Conservation (phyloP, 257 asterid genomes). For the Solanum chaucha region DNA sequence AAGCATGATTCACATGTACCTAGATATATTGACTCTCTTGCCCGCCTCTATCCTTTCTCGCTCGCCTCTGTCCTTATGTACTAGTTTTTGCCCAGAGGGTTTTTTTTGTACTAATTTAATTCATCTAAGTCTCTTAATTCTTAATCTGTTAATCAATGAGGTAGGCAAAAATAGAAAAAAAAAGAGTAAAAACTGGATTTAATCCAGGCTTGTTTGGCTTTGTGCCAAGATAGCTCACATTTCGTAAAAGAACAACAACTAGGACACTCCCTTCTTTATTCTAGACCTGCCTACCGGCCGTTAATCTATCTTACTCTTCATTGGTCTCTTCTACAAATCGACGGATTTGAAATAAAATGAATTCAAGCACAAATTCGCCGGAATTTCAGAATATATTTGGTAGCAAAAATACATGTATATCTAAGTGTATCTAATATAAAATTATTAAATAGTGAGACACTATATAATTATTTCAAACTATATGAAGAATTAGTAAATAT, state of each 20-base stretch:
- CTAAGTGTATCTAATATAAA: too few relatives aligned
- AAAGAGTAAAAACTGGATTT: too few relatives aligned
- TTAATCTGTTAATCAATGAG: too few relatives aligned
- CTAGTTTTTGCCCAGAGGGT: too few relatives aligned
- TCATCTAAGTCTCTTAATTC: neutral
- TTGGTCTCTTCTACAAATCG: neutral
- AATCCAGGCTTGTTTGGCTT: neutral
- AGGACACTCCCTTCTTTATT: too few relatives aligned
- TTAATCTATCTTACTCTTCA: neutral
- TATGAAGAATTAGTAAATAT: neutral
- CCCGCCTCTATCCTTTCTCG: neutral
- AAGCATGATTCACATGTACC: too few relatives aligned
- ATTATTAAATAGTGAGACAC: neutral
- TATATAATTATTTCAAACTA: too few relatives aligned
- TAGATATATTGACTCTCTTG: neutral
- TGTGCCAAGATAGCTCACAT: too few relatives aligned
- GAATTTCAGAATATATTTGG: neutral
- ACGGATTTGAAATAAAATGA: too few relatives aligned
- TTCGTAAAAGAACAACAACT: too few relatives aligned
- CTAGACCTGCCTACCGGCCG: accelerated
- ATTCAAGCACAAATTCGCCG: neutral
- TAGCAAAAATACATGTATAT: neutral
- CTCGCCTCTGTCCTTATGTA: neutral
- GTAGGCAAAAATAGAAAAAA: too few relatives aligned
- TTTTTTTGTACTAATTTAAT: neutral